Evolutionary conservation across 2,329 filamentous ascomycete species (phyloP), one percentile per base, ranked within the genome.

Genomic region (Metarhizium robertsii): DNA sequence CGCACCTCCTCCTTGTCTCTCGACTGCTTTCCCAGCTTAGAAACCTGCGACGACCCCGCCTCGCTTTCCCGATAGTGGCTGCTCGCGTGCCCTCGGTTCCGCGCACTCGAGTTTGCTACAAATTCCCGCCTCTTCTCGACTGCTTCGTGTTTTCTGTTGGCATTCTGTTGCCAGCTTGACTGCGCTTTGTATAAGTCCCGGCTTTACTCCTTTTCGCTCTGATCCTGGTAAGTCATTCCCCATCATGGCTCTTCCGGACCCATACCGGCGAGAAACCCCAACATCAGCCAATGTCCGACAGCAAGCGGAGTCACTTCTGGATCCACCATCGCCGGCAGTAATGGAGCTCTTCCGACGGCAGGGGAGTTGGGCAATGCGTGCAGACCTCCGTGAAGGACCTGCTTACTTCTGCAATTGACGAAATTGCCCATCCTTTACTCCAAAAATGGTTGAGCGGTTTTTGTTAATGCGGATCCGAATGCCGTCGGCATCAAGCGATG

Each of bases 221-320:
- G 30, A 6, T 38, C 48, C 54, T 48, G 16, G 57, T 59, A 55
- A 54, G 57, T 57, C 14, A 18, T 25, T 42, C 40, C 30, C 32
- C 51, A 45, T 40, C n/a, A 16, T 43, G n/a, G 36, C 20, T 29
- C 50, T 47, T 38, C 29, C 47, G 46, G 47, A 47, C 55, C 55
- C 55, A 53, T 47, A 25, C 46, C 46, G 54, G 38, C 40, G 20
- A 38, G 7, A 6, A 46, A 36, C 30, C 52, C 52, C 52, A 18
- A 32, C 40, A 45, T 40, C 43, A 29, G 55, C 56, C 61, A 61
- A 58, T 59, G 53, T 56, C 53, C 50, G 55, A 47, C 42, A 49
- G 52, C 18, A 30, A 50, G 58, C 60, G 58, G 61, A 60, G 57
- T 54, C 55, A 50, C 51, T 11, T 13, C 47, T 54, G 55, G 55